These are phyloP conservation scores for Osmozyma mogii DNA, from an alignment of 805 yeast genomes.

Conservation along the genomic window DNA sequence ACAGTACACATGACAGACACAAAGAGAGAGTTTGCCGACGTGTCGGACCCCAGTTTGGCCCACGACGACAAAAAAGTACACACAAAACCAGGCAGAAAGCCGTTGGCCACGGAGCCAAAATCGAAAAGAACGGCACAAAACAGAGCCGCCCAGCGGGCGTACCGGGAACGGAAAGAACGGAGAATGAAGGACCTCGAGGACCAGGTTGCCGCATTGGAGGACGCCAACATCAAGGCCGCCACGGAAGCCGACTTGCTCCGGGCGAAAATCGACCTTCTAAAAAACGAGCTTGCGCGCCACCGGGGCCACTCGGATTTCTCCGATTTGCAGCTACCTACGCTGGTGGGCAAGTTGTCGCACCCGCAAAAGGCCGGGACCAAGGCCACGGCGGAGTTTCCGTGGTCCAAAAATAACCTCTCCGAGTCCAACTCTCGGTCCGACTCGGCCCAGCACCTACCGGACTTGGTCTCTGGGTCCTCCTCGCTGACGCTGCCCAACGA, in stretches of 20 bases:
- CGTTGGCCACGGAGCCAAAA: constrained; percentile 70
- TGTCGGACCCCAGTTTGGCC: constrained; percentile 8
- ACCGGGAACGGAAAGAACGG: constrained; percentile 85
- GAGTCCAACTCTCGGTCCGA: constrained; percentile 3
- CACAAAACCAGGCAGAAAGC: constrained; percentile 75
- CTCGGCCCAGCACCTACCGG: constrained; percentile 19
- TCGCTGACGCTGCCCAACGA: constrained; percentile 34
- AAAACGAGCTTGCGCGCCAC: constrained; percentile 60
- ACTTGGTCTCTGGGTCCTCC: constrained; percentile 22
- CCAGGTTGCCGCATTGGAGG: constrained; percentile 65
- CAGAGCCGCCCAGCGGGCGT: constrained; percentile 97
- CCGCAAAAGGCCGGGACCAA: constrained; percentile 6
- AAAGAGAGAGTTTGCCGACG: constrained; percentile 25
- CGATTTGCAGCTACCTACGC: constrained; percentile 23
- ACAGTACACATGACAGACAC: constrained; percentile 19
- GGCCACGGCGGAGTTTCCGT: constrained; percentile 46
- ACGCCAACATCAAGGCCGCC: constrained; percentile 56
- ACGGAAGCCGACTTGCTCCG: constrained; percentile 69
- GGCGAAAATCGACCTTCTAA: constrained; percentile 67
- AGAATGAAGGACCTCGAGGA: constrained; percentile 81
- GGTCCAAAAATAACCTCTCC: constrained; percentile 23
- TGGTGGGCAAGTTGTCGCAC: constrained; percentile 22
- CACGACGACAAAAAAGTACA: constrained; percentile 33
- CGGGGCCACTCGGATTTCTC: constrained; percentile 31
- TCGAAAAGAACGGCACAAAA: constrained; percentile 93